Conservation (phyloP, 1,284 basidiomycete species). For the Phellinidium pouzarii region DNA sequence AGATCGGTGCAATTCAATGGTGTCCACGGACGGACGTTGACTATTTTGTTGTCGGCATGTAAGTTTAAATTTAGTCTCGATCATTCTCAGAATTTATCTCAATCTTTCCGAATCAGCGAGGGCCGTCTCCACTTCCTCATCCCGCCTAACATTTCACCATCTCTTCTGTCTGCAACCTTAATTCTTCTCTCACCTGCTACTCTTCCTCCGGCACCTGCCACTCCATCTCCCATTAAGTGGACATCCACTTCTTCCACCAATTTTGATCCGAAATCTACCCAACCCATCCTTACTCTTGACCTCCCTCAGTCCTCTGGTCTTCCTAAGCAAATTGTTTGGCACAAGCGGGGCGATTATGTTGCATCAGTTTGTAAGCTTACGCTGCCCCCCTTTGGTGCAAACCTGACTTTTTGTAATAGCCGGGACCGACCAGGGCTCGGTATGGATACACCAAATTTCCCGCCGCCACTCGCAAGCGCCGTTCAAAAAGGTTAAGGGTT, state of each 20-base stretch:
- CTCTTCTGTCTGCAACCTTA: conserved; percentile 56
- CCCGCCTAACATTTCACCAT: conserved; percentile 65
- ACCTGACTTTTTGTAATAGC: conserved; percentile 33
- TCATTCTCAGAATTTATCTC: background rate
- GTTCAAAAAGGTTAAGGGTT: conserved; percentile 90
- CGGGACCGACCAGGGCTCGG: conserved; percentile 59
- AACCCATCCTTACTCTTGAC: conserved; percentile 53
- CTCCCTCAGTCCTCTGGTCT: conserved; percentile 67
- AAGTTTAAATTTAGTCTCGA: conserved; percentile 32
- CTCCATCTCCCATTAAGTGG: conserved; percentile 70
- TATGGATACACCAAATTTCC: conserved; percentile 94
- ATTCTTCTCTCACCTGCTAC: conserved; percentile 57
- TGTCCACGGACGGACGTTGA: conserved; percentile 82
- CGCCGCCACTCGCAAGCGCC: conserved; percentile 95
- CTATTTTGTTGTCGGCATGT: conserved; percentile 81
- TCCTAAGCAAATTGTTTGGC: conserved; percentile 87
- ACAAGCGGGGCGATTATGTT: conserved; percentile 93
- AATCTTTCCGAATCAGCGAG: conserved; percentile 43
- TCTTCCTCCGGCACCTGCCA: conserved; percentile 51
- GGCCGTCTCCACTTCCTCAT: conserved; percentile 79
- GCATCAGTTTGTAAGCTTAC: conserved; percentile 75
- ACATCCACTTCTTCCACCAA: conserved; percentile 38
- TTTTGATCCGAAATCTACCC: conserved; percentile 35
- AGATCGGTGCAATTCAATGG: conserved; percentile 88
- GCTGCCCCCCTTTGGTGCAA: conserved; percentile 6